A percentile compares a stretch with the other conserved stretches of the same genome.
Evolutionary conservation across 2,329 filamentous ascomycete species (phyloP).

Genomic region (Balansia obtecta): DNA sequence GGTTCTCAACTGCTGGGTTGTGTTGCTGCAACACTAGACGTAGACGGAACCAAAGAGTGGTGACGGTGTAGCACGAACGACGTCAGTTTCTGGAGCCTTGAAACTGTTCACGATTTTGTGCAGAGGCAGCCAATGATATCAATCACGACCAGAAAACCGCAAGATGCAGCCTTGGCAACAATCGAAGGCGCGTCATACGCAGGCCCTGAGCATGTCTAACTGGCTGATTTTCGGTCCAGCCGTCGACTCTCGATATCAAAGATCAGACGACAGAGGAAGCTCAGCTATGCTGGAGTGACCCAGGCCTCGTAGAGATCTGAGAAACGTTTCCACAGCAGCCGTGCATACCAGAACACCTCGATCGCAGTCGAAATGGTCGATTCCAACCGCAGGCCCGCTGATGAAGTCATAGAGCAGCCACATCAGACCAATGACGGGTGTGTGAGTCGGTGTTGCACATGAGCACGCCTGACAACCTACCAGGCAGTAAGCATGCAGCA

Average conservation of each 20-base stretch:
- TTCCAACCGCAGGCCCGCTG: not conserved
- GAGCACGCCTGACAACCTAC: too few species aligned
- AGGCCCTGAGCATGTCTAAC: not conserved
- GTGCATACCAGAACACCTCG: not conserved
- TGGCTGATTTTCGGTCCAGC: not conserved
- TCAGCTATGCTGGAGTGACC: not conserved
- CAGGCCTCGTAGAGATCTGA: not conserved
- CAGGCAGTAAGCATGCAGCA: too few species aligned
- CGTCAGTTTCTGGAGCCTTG: not conserved
- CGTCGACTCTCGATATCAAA: not conserved
- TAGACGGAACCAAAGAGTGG: not conserved
- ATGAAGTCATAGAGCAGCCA: slow-evolving; percentile 1
- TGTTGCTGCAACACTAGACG: not conserved
- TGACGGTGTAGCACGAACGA: not conserved
- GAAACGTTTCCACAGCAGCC: not conserved
- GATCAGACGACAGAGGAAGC: too few species aligned
- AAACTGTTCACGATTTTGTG: not conserved
- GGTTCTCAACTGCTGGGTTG: not conserved
- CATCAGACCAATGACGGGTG: too few species aligned
- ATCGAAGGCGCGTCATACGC: not conserved
- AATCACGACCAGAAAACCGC: not conserved
- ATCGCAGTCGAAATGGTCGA: not conserved
- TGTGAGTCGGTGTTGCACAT: too few species aligned
- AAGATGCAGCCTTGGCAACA: not conserved
- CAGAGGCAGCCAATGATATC: slow-evolving; percentile 1